phyloP scores from a whole-genome alignment of 1,139 yeast species.

The Suhomyces atakaporum region DNA sequence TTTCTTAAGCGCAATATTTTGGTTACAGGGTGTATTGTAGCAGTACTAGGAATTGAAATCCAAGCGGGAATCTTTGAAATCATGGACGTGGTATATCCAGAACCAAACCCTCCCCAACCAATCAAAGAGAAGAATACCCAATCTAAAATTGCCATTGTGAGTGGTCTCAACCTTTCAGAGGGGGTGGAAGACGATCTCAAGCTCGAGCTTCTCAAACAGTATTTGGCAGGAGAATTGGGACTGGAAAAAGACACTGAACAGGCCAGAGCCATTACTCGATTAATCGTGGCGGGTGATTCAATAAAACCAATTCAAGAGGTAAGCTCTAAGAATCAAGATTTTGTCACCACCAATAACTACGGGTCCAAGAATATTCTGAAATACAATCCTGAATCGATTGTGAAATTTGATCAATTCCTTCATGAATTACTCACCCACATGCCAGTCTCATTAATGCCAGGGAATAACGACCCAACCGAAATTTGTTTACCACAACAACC shows the following conservation, averaged over 20 bases:
- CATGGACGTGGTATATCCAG: slow-evolving; percentile 76
- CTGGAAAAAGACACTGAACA: slow-evolving; percentile 26
- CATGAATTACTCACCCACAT: slow-evolving; percentile 58
- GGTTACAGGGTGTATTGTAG: slow-evolving; percentile 88
- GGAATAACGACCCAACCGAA: slow-evolving; percentile 80
- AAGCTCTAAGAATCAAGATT: slow-evolving; percentile 28
- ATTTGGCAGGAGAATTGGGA: slow-evolving; percentile 68
- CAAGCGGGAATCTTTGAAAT: slow-evolving; percentile 84
- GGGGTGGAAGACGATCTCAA: slow-evolving; percentile 42
- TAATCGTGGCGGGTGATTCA: slow-evolving; percentile 79
- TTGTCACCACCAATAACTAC: slow-evolving; percentile 44
- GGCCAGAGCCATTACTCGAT: slow-evolving; percentile 45
- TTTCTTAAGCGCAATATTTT: slow-evolving; percentile 49
- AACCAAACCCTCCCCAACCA: slow-evolving; percentile 47
- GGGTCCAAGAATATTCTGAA: slow-evolving; percentile 55
- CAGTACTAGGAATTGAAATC: slow-evolving; percentile 82
- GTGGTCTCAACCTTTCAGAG: slow-evolving; percentile 67
- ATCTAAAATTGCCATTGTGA: slow-evolving; percentile 59
- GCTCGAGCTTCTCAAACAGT: slow-evolving; percentile 68
- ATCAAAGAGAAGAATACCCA: slow-evolving; percentile 8
- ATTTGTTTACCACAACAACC: slow-evolving; percentile 88
- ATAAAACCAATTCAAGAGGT: slow-evolving; percentile 38
- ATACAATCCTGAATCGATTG: slow-evolving; percentile 45
- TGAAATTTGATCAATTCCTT: slow-evolving; percentile 57
- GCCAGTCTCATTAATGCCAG: slow-evolving; percentile 82